These are phyloP conservation scores for Cenchrus fungigraminus DNA, from an alignment of 176 grass and related monocot species.

Conservation along the genomic window DNA sequence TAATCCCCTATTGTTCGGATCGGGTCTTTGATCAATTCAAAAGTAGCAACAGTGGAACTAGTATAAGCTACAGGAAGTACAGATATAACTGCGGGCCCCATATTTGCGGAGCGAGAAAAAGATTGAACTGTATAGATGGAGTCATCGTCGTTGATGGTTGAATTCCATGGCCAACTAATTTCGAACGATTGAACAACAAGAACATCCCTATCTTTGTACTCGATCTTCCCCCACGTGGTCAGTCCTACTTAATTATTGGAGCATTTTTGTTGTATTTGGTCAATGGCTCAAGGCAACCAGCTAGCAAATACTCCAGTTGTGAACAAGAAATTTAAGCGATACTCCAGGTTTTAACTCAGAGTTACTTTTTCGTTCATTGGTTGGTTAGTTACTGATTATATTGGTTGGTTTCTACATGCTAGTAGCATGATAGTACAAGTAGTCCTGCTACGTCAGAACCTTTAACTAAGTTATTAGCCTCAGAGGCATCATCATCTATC, in stretches of 20 bases:
- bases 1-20: not conserved
- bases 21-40: not conserved
- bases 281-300: not conserved
- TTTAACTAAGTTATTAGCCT: not conserved
- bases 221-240: not conserved
- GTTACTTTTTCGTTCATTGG: not conserved
- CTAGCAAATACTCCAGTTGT: not conserved
- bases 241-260: not conserved
- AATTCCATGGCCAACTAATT: not conserved
- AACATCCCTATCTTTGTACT: not conserved
- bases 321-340: not conserved
- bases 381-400: too few relatives aligned
- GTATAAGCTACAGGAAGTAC: too few relatives aligned
- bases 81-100: not conserved
- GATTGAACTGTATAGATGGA: not conserved
- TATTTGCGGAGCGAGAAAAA: not conserved
- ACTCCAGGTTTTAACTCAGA: not conserved
- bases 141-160: not conserved
- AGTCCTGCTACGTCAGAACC: not conserved
- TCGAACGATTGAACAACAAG: not conserved
- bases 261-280: not conserved
- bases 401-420: not conserved
- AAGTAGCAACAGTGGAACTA: not conserved
- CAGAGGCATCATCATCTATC: not conserved
- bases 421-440: not conserved